Evolutionary conservation across 2,329 filamentous ascomycete genomes (phyloP).

Genomic region (Byssothecium circinans): DNA sequence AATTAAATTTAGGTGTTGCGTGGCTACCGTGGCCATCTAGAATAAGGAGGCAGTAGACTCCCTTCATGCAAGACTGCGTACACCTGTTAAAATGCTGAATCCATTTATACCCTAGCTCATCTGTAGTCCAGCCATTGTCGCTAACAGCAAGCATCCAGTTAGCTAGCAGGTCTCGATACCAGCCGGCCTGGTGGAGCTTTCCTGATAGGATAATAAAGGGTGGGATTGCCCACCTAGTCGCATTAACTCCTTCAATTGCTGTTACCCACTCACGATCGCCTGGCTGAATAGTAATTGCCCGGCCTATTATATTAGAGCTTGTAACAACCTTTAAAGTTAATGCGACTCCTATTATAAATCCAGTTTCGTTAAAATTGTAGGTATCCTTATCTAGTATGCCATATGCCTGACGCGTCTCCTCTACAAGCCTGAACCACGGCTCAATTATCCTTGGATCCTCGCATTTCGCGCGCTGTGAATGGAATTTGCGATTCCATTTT

Average conservation of each 20-base stretch:
- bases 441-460: slow-evolving; percentile 8
- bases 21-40: no score
- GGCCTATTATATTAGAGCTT: slow-evolving; percentile 10
- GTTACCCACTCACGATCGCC: slow-evolving; percentile 12
- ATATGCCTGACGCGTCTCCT: slow-evolving; percentile 10
- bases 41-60: no score
- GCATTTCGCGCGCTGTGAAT: slow-evolving; percentile 4
- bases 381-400: slow-evolving; percentile 9
- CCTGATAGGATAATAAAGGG: no score
- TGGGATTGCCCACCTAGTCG: no score
- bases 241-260: slow-evolving; percentile 12
- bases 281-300: slow-evolving; percentile 9
- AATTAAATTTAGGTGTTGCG: no score
- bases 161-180: no score
- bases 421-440: slow-evolving; percentile 8
- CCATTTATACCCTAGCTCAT: no score
- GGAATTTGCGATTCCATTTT: slow-evolving; percentile 9
- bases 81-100: no score
- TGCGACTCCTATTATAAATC: slow-evolving; percentile 30
- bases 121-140: no score
- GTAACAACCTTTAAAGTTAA: slow-evolving; percentile 2
- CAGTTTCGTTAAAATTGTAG: slow-evolving; percentile 30
- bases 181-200: no score
- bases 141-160: no score
- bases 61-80: no score